A percentile compares a stretch with the other conserved stretches of the same genome.
phyloP scores from a whole-genome alignment of 352 stramenopile genomes.

The Globisporangium solare region DNA sequence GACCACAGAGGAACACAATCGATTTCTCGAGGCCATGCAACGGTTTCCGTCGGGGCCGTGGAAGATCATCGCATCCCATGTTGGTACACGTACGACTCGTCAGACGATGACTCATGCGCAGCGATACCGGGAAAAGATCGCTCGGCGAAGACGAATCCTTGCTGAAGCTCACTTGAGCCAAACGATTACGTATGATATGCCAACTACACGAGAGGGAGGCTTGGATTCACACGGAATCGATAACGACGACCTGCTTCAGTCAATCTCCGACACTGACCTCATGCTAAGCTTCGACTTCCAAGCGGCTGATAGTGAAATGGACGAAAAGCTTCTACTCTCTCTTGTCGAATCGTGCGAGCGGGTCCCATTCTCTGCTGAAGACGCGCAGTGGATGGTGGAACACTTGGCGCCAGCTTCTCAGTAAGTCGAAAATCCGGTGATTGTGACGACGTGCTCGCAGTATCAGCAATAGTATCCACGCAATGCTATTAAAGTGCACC shows the following conservation, averaged over 20 bases:
- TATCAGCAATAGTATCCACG: too few relatives aligned
- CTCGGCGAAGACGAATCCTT: too few relatives aligned
- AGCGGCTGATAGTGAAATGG: neutral
- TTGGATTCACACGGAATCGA: too few relatives aligned
- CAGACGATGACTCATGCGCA: slow-evolving; percentile 43
- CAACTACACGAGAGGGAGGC: too few relatives aligned
- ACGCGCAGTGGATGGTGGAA: slow-evolving; percentile 4
- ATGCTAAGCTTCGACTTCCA: neutral
- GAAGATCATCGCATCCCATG: slow-evolving; percentile 30
- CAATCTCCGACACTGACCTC: neutral
- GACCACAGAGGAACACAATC: slow-evolving; percentile 32
- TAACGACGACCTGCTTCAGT: too few relatives aligned
- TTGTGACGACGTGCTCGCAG: too few relatives aligned
- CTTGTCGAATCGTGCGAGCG: neutral
- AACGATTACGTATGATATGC: too few relatives aligned
- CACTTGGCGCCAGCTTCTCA: neutral
- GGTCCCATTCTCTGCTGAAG: neutral
- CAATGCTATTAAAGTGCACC: too few relatives aligned
- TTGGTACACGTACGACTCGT: slow-evolving; percentile 28
- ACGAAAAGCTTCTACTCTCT: slow-evolving; percentile 1
- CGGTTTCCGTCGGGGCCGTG: slow-evolving; percentile 34
- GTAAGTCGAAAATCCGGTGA: too few relatives aligned
- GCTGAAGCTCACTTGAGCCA: too few relatives aligned
- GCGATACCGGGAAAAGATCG: slow-evolving; percentile 25
- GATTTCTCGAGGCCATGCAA: slow-evolving; percentile 37